Evolutionary conservation across 2,329 filamentous ascomycete species (phyloP), one percentile per base, ranked within the genome.

Genomic region (Alternaria ethzedia): DNA sequence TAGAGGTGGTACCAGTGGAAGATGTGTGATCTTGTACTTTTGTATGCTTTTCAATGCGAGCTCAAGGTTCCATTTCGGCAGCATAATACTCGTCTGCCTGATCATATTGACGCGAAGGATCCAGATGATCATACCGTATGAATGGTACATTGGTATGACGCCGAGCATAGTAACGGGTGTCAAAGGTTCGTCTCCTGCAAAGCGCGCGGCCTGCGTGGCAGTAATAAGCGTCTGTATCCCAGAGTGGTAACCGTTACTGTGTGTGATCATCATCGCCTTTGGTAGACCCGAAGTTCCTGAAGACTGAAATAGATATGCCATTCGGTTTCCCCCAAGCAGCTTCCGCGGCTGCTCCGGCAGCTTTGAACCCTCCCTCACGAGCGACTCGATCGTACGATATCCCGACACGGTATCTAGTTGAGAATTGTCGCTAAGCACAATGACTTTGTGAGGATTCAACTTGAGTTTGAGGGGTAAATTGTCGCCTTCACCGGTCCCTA

Each of bases 251-350:
- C 71, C 74, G 23, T 75, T 75, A 9, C 61, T 65, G 62, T 78
- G 75, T 6, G 74, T 67, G 9, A 77, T 78, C 66, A 77, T 76
- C 74, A 77, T 76, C 8, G 74, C 75, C 47, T 78, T 78, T 3
- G 76, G 75, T 0, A 78, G 67, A 0, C 76, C 75, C 2, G 71
- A 75, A 0, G 75, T 78, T 0, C 75, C 76, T 5, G 68, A 72
- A 0, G 68, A 74, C 25, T 76, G 75, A 61, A 76, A 77, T 6
- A 77, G 64, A 56, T 75, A 77, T 5, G 72, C 73, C 61, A 77
- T 58, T 43, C 66, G 67, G 20, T 73, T 62, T 0, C 75, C 75
- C 3, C 74, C 75, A 0, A 65, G 63, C 7, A 74, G 41, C 46
- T 72, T 72, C 25, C 70, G 60, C 7, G 59, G 65, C 8, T 36